A percentile compares a stretch with the other conserved stretches of the same genome.
Conservation (phyloP, 768 basidiomycete species). For the Crucibulum laeve region DNA sequence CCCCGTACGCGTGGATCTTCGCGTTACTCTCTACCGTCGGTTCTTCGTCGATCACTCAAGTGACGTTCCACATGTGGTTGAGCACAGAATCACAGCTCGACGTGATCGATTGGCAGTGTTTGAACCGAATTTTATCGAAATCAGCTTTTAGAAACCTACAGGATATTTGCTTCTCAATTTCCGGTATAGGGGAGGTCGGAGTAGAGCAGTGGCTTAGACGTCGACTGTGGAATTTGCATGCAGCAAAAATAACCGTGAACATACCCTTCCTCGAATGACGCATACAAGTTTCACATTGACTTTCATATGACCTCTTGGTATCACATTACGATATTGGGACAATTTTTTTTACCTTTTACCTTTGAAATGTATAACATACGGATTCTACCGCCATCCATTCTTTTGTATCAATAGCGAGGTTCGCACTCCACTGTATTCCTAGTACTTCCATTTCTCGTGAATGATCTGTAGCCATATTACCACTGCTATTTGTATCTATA, state of each 20-base stretch:
- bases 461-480: too few relatives aligned
- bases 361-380: too few relatives aligned
- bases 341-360: too few relatives aligned
- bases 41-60: slow-evolving; percentile 13
- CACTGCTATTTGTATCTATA: too few relatives aligned
- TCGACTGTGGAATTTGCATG: slow-evolving; percentile 12
- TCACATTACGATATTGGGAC: too few relatives aligned
- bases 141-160: slow-evolving; percentile 10
- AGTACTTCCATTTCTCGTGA: too few relatives aligned
- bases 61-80: slow-evolving; percentile 27
- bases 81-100: slow-evolving; percentile 27
- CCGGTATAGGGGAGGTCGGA: slow-evolving; percentile 23
- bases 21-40: slow-evolving; percentile 19
- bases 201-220: slow-evolving; percentile 20
- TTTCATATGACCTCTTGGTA: too few relatives aligned
- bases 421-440: too few relatives aligned
- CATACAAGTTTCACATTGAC: not conserved
- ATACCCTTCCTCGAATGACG: slow-evolving; percentile 9
- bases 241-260: slow-evolving; percentile 2
- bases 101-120: slow-evolving; percentile 22
- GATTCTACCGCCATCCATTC: too few relatives aligned
- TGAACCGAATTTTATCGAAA: slow-evolving; percentile 15
- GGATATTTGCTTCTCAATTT: slow-evolving; percentile 19
- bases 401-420: too few relatives aligned
- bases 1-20: slow-evolving; percentile 22